These are phyloP conservation scores for Eimeria nieschulzi DNA, from an alignment of 169 alveolate species.

Conservation along the genomic window DNA sequence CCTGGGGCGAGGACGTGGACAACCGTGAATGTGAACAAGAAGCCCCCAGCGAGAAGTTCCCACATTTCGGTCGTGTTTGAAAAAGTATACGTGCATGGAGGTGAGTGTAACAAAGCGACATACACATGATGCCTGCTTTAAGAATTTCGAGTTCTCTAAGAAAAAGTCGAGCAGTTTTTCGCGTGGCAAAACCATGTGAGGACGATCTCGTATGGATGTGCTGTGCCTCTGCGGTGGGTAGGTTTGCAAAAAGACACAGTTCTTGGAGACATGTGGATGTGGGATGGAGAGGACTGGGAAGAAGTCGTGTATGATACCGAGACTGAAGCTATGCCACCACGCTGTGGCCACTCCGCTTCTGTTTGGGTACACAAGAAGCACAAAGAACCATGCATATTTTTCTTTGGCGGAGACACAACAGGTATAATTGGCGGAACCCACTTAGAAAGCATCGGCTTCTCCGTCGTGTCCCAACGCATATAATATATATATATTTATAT, in stretches of 20 bases:
- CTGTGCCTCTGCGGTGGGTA: no score
- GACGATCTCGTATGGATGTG: not conserved
- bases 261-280: slow-evolving; percentile 67
- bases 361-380: slow-evolving; percentile 64
- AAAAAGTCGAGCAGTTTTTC: no score
- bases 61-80: slow-evolving; percentile 55
- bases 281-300: slow-evolving; percentile 63
- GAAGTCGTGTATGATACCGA: slow-evolving; percentile 46
- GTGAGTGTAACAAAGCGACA: not conserved
- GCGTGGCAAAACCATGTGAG: not conserved
- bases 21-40: slow-evolving; percentile 16
- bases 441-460: no score
- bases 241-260: slow-evolving; percentile 33
- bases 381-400: slow-evolving; percentile 67
- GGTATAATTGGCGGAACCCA: not conserved
- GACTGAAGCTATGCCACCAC: slow-evolving; percentile 43
- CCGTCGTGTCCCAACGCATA: no score
- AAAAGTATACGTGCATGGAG: slow-evolving; percentile 61
- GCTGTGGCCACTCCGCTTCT: slow-evolving; percentile 66
- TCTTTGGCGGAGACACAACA: slow-evolving; percentile 66
- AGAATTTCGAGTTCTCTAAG: no score
- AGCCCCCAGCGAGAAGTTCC: slow-evolving; percentile 47
- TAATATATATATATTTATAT: no score
- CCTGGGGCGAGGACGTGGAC: slow-evolving; percentile 67
- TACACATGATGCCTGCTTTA: no score